phyloP scores from a whole-genome alignment of 1,139 yeast genomes.

The Hansenula sp. region DNA sequence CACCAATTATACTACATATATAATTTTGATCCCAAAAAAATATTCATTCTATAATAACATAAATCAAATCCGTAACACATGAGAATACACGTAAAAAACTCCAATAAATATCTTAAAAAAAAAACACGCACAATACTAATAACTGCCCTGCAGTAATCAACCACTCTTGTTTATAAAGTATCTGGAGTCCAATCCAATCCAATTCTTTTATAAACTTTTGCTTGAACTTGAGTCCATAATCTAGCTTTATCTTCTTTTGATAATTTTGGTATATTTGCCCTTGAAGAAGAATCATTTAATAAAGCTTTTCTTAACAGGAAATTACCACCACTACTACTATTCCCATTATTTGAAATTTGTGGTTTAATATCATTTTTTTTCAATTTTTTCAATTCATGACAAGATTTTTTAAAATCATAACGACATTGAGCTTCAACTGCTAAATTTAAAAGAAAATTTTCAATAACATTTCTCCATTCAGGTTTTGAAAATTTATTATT shows the following conservation, averaged over 20 bases:
- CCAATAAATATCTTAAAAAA: no score
- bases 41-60: no score
- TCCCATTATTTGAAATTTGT: background rate
- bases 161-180: slow-evolving; percentile 13
- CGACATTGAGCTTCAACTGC: slow-evolving; percentile 71
- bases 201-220: slow-evolving; percentile 46
- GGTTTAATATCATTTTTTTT: slow-evolving; percentile 15
- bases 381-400: slow-evolving; percentile 38
- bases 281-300: slow-evolving; percentile 23
- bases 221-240: slow-evolving; percentile 59
- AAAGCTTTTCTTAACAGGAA: slow-evolving; percentile 26
- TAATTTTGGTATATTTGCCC: slow-evolving; percentile 20
- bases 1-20: no score
- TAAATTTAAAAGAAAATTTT: slow-evolving; percentile 55
- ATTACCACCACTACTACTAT: background rate
- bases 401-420: slow-evolving; percentile 46
- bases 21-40: no score
- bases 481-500: slow-evolving; percentile 33
- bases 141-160: no score
- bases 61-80: no score
- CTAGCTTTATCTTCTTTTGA: slow-evolving; percentile 49
- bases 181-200: slow-evolving; percentile 61
- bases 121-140: no score
- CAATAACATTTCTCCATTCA: slow-evolving; percentile 68
- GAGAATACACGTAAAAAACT: no score